Base-by-base conservation (phyloP, 495 filamentous ascomycete species). In the Annulohypoxylon nitens region DNA sequence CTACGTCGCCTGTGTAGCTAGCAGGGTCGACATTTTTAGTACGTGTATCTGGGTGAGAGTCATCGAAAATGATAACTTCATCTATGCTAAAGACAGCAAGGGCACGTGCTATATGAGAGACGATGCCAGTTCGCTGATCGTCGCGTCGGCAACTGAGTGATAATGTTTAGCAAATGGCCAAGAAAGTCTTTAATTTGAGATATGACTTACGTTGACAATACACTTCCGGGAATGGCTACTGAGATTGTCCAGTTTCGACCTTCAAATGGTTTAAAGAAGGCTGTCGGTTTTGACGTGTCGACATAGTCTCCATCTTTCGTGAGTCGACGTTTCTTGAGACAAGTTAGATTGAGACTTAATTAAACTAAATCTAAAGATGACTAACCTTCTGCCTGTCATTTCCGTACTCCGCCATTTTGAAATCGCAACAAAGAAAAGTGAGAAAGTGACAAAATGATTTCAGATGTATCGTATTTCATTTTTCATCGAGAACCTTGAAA, bases 81-180 rank as follows among this genome's bases (percentile, higher is more conserved):
- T 95, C 93, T 60, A 94, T 87, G 68, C 86, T 90, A 76, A 93
- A 94, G 65, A 94, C 90, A 25, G 91, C 89, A 7, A 89, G 81
- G 12, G 90, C 91, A 20, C 93, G 90, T 2, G 91, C 92, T 23
- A 95, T 86, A 62, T 88, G 88, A 20, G 90, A 89, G 4, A 89
- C 90, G 43, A 92, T 82, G 25, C 82, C 80, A 8, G 89, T 89
- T 75, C 90, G 89, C 64, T 90, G 89, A 48, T 93, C 90, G 54
- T 88, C 87, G 18, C 89, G 83, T 9, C 80, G 76, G 59, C 82
- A 83, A 53, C 83, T 85, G 51, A 34, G 25, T 26, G 16, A 3
- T 18, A 34, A 12, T 20, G 7, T 64, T 67, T 9, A 67, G 71
- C 73, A 26, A 58, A 33, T 23, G n/a, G 26, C 34, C 33, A 16